phyloP scores from a whole-genome alignment of 805 yeast species.

The Zygosaccharomyces bailii region DNA sequence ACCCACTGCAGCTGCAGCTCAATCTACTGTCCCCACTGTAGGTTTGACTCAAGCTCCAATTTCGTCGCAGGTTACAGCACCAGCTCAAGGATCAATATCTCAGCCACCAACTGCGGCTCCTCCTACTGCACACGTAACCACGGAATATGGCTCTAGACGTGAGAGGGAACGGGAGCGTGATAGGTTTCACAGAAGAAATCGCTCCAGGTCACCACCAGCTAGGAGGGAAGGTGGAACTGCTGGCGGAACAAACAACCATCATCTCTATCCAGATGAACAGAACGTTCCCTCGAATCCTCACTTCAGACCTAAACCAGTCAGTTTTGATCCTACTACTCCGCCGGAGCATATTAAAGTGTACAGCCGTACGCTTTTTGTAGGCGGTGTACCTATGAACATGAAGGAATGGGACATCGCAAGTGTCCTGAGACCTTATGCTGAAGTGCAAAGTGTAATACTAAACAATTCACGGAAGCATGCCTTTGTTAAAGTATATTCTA shows the following conservation, averaged over 20 bases:
- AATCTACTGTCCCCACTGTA: constrained; percentile 11
- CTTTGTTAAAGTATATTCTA: constrained; percentile 87
- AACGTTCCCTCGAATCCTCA: constrained; percentile 72
- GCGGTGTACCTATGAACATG: constrained; percentile 86
- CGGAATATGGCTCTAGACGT: constrained; percentile 37
- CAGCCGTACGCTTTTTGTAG: constrained; percentile 88
- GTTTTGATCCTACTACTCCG: constrained; percentile 67
- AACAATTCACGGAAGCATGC: constrained; percentile 93
- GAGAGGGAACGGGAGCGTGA: constrained; percentile 30
- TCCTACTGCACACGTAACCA: constrained; percentile 20
- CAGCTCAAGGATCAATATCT: constrained; percentile 10
- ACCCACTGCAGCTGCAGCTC: constrained; percentile 17
- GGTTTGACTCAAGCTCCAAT: constrained; percentile 10
- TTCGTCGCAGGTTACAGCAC: constrained; percentile 3
- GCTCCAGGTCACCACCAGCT: constrained; percentile 48
- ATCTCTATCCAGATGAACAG: constrained; percentile 47
- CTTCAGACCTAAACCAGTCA: constrained; percentile 69
- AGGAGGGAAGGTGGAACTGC: constrained; percentile 17
- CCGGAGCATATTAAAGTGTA: constrained; percentile 76
- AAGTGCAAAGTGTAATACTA: constrained; percentile 84
- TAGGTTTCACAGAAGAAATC: constrained; percentile 42
- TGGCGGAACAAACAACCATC: constrained; percentile 33
- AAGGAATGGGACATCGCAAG: constrained; percentile 67
- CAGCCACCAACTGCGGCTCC: constrained; percentile 8
- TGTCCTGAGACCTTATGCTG: constrained; percentile 78